phyloP scores from a whole-genome alignment of 768 basidiomycete species.

The Trametes gibbosa region DNA sequence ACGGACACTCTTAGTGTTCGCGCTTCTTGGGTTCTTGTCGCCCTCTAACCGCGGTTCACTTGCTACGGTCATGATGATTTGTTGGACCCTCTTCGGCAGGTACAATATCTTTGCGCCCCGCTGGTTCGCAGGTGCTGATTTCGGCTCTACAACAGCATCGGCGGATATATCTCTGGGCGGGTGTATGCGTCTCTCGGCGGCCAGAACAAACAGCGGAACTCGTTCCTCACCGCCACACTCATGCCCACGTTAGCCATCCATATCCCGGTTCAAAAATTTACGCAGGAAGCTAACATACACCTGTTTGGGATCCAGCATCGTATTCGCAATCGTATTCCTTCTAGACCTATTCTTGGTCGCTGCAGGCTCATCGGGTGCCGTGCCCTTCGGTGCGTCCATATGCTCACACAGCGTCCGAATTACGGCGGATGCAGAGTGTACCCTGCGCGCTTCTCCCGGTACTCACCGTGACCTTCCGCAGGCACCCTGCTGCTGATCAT shows the following conservation, averaged over 20 bases:
- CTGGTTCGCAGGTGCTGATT: not conserved
- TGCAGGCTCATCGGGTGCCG: slow-evolving; percentile 89
- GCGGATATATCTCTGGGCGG: slow-evolving; percentile 86
- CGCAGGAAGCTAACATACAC: not conserved
- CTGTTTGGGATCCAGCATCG: slow-evolving; percentile 48
- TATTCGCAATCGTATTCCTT: slow-evolving; percentile 86
- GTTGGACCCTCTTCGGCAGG: slow-evolving; percentile 93
- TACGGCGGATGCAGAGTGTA: not conserved
- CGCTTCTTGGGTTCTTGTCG: slow-evolving; percentile 87
- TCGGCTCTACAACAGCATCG: slow-evolving; percentile 50
- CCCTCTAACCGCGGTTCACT: slow-evolving; percentile 95
- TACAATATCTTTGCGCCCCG: slow-evolving; percentile 29
- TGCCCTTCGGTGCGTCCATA: slow-evolving; percentile 77
- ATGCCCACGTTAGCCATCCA: slow-evolving; percentile 69
- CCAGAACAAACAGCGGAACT: slow-evolving; percentile 71
- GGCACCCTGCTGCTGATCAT: slow-evolving; percentile 85
- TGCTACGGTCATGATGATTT: slow-evolving; percentile 91
- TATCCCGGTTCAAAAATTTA: not conserved
- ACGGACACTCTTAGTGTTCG: slow-evolving; percentile 67
- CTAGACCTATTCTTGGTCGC: slow-evolving; percentile 86
- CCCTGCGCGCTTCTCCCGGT: not conserved
- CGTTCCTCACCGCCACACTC: slow-evolving; percentile 84
- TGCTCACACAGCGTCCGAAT: not conserved
- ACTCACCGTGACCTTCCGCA: slow-evolving; percentile 24
- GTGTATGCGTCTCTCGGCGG: slow-evolving; percentile 82